phyloP scores from a whole-genome alignment of 2,329 filamentous ascomycete genomes.

The Calonectria multiphialidica region DNA sequence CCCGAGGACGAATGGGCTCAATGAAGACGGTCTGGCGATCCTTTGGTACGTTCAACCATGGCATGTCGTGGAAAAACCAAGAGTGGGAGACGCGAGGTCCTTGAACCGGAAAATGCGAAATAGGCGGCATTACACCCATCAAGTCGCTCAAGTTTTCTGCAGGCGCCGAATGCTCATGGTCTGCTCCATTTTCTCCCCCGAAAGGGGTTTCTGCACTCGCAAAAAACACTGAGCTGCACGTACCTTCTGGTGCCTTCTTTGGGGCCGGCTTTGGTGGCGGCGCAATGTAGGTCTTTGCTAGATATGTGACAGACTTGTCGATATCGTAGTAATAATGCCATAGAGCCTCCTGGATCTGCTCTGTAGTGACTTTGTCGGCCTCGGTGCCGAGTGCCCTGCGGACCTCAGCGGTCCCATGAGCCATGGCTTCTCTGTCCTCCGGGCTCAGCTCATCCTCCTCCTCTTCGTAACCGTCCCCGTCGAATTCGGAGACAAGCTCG shows the following conservation, averaged over 20 bases:
- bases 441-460: conserved; percentile 60
- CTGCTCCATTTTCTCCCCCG: conserved; percentile 48
- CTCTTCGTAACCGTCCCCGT: conserved; percentile 59
- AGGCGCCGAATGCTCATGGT: conserved; percentile 37
- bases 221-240: conserved; percentile 50
- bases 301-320: conserved; percentile 84
- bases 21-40: conserved; percentile 75
- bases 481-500: conserved; percentile 61
- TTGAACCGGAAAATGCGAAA: conserved; percentile 31
- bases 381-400: conserved; percentile 72
- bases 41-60: conserved; percentile 82
- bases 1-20: conserved; percentile 64
- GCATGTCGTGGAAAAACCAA: conserved; percentile 84
- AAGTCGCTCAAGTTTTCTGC: conserved; percentile 17
- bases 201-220: conserved; percentile 41
- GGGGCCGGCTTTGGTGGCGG: conserved; percentile 56
- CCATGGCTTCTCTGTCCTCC: conserved; percentile 66
- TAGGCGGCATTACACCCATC: conserved; percentile 10
- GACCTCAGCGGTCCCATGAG: conserved; percentile 75
- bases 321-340: conserved; percentile 98
- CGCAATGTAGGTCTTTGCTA: conserved; percentile 74
- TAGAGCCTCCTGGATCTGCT: conserved; percentile 87
- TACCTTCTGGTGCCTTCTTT: conserved; percentile 59
- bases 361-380: conserved; percentile 65
- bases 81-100: conserved; percentile 46